Percentiles rank a stretch among this genome's conserved stretches.
These are phyloP conservation scores for Monosporascus sp. DNA, from an alignment of 2,329 filamentous ascomycete species.

Conservation along the genomic window DNA sequence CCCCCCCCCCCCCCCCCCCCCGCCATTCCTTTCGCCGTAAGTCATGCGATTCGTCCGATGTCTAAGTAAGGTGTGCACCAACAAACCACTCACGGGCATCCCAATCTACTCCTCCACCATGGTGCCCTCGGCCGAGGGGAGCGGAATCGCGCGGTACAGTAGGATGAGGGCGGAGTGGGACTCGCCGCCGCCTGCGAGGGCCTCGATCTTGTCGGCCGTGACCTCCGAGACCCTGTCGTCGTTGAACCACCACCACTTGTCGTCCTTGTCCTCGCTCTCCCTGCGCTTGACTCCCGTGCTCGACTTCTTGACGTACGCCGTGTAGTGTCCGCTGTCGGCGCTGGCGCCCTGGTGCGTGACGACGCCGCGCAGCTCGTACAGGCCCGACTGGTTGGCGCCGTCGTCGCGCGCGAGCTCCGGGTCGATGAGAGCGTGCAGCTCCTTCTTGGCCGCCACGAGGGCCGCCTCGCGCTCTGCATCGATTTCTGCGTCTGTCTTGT, in stretches of 20 bases:
- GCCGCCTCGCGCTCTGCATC: conserved; percentile 77
- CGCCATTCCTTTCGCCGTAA: too few relatives aligned
- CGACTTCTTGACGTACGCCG: conserved; percentile 93
- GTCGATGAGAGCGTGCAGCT: conserved; percentile 73
- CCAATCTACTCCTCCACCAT: conserved; percentile 17
- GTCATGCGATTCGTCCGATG: too few relatives aligned
- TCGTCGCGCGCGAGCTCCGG: conserved; percentile 70
- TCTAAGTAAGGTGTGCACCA: too few relatives aligned
- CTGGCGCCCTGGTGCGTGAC: conserved; percentile 96
- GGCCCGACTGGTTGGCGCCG: conserved; percentile 84
- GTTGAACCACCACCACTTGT: conserved; percentile 99
- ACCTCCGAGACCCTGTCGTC: conserved; percentile 97
- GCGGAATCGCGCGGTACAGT: conserved; percentile 68
- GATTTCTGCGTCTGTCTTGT: conserved; percentile 90
- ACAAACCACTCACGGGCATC: too few relatives aligned
- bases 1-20: too few relatives aligned
- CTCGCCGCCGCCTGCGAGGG: conserved; percentile 82
- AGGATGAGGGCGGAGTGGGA: conserved; percentile 78
- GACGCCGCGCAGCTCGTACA: conserved; percentile 91
- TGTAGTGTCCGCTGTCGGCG: conserved; percentile 97
- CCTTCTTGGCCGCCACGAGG: conserved; percentile 78
- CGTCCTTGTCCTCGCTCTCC: conserved; percentile 61
- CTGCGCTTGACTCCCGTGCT: conserved; percentile 71
- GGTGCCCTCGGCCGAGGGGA: conserved; percentile 52
- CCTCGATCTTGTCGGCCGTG: conserved; percentile 82